Evolutionary conservation across 2,329 filamentous ascomycete genomes (phyloP).

Genomic region (Ophiobolus disseminans): DNA sequence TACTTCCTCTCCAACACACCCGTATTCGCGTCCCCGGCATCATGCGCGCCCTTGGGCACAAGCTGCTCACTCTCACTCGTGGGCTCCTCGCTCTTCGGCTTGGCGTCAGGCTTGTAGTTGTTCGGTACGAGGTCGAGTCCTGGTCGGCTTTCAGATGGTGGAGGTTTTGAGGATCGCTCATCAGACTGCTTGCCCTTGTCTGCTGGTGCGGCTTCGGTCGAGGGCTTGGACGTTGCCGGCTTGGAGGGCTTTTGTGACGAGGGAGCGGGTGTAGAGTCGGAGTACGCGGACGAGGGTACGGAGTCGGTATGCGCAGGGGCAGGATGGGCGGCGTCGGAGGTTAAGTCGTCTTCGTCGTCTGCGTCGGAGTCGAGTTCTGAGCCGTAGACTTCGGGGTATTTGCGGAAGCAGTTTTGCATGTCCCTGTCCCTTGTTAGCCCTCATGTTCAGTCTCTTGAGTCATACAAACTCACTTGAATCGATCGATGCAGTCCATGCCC

Average conservation of each 20-base stretch:
- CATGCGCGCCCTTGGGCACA: conserved; percentile 60
- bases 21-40: conserved; percentile 41
- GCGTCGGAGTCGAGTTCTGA: conserved; percentile 81
- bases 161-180: conserved; percentile 16
- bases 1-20: conserved; percentile 1
- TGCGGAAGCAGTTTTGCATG: conserved; percentile 97
- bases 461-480: conserved; percentile 78
- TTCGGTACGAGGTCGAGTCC: conserved; percentile 26
- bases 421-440: conserved; percentile 61
- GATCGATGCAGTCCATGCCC: conserved; percentile 96
- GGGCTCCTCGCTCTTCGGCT: conserved; percentile 11
- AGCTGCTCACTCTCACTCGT: conserved; percentile 53
- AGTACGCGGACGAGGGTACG: conserved; percentile 2
- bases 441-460: not conserved
- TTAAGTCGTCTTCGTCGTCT: conserved; percentile 66
- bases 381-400: conserved; percentile 92
- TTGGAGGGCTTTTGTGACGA: not conserved
- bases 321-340: conserved; percentile 20
- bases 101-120: conserved; percentile 22
- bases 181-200: conserved; percentile 11
- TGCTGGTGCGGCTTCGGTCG: not conserved
- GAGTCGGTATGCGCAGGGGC: conserved; percentile 6
- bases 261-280: too few relatives aligned
- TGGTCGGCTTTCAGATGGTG: conserved; percentile 14
- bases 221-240: not conserved